Evolutionary conservation across 805 yeast genomes (phyloP).

Genomic region (Kodamaea sagamina): DNA sequence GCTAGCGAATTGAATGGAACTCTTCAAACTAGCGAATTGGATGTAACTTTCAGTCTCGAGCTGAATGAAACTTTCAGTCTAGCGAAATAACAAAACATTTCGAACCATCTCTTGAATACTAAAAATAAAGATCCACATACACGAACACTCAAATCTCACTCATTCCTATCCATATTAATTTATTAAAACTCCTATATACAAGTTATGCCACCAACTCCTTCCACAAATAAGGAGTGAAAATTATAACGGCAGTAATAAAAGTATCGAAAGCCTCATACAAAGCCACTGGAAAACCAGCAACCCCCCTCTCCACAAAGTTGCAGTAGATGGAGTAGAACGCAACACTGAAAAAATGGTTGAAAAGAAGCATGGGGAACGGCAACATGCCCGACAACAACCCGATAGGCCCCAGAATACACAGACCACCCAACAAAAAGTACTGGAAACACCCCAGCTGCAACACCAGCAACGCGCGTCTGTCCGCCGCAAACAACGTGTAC

Average conservation of each 20-base stretch:
- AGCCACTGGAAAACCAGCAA: constrained; percentile 68
- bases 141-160: no score
- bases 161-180: no score
- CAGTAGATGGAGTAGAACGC: constrained; percentile 79
- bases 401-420: constrained; percentile 74
- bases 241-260: constrained; percentile 69
- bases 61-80: no score
- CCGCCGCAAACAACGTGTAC: constrained; percentile 88
- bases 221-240: constrained; percentile 78
- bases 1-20: no score
- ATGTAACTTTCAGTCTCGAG: no score
- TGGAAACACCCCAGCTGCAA: constrained; percentile 87
- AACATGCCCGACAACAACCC: constrained; percentile 79
- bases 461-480: constrained; percentile 59
- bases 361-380: constrained; percentile 71
- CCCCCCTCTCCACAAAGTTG: constrained; percentile 67
- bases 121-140: no score
- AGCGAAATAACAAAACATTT: no score
- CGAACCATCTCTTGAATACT: no score
- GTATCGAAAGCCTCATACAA: constrained; percentile 67
- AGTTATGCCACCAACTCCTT: constrained; percentile 38
- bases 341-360: constrained; percentile 86
- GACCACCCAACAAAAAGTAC: constrained; percentile 85
- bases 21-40: no score
- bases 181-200: background rate